Conservation (phyloP, 1,284 basidiomycete species). For the Microbotryum intermedium region DNA sequence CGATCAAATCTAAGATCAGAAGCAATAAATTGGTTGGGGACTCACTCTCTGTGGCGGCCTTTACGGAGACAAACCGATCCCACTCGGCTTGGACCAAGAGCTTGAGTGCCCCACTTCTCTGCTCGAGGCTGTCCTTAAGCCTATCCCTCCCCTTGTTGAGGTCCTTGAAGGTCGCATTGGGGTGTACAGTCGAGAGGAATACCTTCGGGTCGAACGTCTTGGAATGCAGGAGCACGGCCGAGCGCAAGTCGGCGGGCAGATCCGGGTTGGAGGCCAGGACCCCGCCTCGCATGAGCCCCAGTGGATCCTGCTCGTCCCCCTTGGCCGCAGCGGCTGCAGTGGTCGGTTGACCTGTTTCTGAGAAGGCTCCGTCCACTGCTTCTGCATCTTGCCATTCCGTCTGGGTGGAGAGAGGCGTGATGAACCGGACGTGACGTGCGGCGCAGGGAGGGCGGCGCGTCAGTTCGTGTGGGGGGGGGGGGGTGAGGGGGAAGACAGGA, state of each 20-base stretch:
- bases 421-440: too few species aligned
- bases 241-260: slow-evolving; percentile 23
- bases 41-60: slow-evolving; percentile 86
- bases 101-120: slow-evolving; percentile 82
- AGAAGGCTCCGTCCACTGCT: slow-evolving; percentile 6
- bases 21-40: neutral
- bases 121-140: slow-evolving; percentile 58
- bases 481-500: too few species aligned
- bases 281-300: slow-evolving; percentile 35
- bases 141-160: slow-evolving; percentile 53
- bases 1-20: neutral
- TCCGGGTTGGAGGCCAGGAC: slow-evolving; percentile 31
- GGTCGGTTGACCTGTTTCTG: neutral
- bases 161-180: slow-evolving; percentile 92
- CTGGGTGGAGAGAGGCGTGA: neutral
- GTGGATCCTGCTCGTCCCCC: slow-evolving; percentile 38
- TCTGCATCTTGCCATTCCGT: slow-evolving; percentile 18
- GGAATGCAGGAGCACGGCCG: slow-evolving; percentile 62
- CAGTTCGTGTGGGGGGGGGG: too few species aligned
- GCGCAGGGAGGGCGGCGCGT: too few species aligned
- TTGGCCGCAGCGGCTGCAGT: slow-evolving; percentile 12
- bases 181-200: slow-evolving; percentile 85
- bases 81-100: slow-evolving; percentile 97
- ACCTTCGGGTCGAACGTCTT: slow-evolving; percentile 94
- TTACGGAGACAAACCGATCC: slow-evolving; percentile 94